A percentile compares a stretch with the other conserved stretches of the same genome.
Conservation (phyloP, 2,329 filamentous ascomycete genomes). For the Fusarium marasasianum region DNA sequence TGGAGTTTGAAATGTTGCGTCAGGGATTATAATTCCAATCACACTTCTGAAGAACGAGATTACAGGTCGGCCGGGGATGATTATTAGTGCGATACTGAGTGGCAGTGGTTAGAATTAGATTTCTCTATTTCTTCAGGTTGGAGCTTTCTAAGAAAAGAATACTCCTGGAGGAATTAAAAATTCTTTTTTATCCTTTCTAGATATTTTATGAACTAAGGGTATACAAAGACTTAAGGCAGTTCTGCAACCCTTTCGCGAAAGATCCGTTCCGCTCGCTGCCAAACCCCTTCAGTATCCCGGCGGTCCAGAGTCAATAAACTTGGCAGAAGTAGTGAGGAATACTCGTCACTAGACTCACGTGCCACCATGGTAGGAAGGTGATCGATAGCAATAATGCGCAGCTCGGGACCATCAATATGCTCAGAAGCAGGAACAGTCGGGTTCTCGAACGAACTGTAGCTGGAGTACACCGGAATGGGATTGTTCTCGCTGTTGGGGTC, state of each 20-base stretch:
- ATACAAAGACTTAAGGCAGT: not conserved
- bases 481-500: not conserved
- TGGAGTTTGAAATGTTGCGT: too few relatives aligned
- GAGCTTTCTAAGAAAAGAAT: too few relatives aligned
- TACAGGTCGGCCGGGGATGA: too few relatives aligned
- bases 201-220: not conserved
- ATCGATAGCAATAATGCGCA: not conserved
- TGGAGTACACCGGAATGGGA: not conserved
- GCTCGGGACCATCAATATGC: not conserved
- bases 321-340: not conserved
- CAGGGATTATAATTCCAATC: too few relatives aligned
- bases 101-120: too few relatives aligned
- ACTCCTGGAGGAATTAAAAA: accelerated
- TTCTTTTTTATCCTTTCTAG: accelerated
- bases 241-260: not conserved
- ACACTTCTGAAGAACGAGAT: too few relatives aligned
- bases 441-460: not conserved
- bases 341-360: not conserved
- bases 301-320: not conserved
- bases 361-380: not conserved
- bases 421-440: not conserved
- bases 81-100: too few relatives aligned
- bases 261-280: not conserved
- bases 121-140: too few relatives aligned
- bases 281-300: not conserved